These are phyloP conservation scores for Porogramme epimiltina DNA, from an alignment of 1,284 basidiomycete species.

Conservation along the genomic window DNA sequence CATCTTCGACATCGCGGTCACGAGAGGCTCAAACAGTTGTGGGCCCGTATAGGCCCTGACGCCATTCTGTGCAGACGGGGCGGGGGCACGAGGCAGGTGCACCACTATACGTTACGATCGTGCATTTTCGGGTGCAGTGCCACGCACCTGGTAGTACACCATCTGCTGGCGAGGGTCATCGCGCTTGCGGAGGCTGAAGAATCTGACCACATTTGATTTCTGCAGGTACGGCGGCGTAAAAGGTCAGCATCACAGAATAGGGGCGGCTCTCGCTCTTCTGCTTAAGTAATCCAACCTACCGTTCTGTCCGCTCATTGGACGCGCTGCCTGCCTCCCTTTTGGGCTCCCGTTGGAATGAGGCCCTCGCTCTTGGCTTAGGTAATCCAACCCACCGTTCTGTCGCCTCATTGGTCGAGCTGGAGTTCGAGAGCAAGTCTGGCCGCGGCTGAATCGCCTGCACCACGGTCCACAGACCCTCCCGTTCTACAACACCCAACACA, in stretches of 20 bases:
- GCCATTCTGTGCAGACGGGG: conserved; percentile 39
- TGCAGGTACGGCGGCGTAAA: conserved; percentile 30
- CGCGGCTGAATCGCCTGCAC: too few species aligned
- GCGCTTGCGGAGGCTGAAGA: conserved; percentile 58
- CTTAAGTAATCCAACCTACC: too few species aligned
- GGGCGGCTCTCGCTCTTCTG: too few species aligned
- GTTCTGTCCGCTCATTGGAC: too few species aligned
- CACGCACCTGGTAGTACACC: conserved; percentile 63
- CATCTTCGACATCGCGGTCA: conserved; percentile 40
- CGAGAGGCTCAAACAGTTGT: conserved; percentile 43
- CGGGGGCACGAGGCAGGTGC: background rate
- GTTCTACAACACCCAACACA: too few species aligned
- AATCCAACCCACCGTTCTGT: too few species aligned
- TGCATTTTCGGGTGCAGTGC: background rate
- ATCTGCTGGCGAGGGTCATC: conserved; percentile 51
- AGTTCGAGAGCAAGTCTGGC: too few species aligned
- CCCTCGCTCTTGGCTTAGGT: too few species aligned
- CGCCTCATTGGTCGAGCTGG: too few species aligned
- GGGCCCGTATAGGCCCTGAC: conserved; percentile 58
- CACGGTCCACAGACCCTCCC: too few species aligned
- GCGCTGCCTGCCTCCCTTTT: too few species aligned
- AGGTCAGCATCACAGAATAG: background rate
- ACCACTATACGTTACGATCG: conserved; percentile 5
- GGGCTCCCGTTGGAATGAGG: too few species aligned
- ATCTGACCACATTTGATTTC: conserved; percentile 65